Conservation (phyloP, 2,329 filamentous ascomycete species). For the Ophiosphaerella herpotricha region DNA sequence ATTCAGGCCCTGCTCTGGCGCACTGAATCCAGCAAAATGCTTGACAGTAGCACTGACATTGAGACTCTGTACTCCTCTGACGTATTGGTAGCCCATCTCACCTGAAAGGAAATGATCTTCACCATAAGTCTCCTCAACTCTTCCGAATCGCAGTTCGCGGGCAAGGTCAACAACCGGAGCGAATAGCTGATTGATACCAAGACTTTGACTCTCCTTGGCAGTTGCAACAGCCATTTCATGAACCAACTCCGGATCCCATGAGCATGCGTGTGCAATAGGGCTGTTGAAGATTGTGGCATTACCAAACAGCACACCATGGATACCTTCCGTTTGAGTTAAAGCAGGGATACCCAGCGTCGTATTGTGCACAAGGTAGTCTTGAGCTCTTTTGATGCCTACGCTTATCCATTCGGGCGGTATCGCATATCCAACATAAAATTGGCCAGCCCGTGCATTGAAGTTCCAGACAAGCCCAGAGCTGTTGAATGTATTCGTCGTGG, state of each 20-base stretch:
- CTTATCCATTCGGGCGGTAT: slow-evolving; percentile 67
- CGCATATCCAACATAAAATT: slow-evolving; percentile 73
- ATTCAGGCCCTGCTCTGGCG: slow-evolving; percentile 74
- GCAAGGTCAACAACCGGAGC: slow-evolving; percentile 73
- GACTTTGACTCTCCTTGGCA: slow-evolving; percentile 65
- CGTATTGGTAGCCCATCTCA: slow-evolving; percentile 66
- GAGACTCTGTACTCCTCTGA: slow-evolving; percentile 65
- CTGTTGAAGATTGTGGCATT: slow-evolving; percentile 82
- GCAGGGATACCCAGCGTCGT: slow-evolving; percentile 71
- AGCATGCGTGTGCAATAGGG: slow-evolving; percentile 72
- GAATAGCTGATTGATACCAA: slow-evolving; percentile 76
- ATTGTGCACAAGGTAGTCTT: slow-evolving; percentile 70
- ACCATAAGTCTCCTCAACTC: slow-evolving; percentile 74
- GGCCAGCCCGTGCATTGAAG: slow-evolving; percentile 68
- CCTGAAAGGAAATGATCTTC: slow-evolving; percentile 72
- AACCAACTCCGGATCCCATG: slow-evolving; percentile 69
- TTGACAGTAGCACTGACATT: slow-evolving; percentile 75
- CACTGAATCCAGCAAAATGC: slow-evolving; percentile 72
- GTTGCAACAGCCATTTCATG: slow-evolving; percentile 70
- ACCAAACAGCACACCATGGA: slow-evolving; percentile 72
- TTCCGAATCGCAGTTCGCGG: slow-evolving; percentile 70
- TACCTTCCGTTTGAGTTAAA: slow-evolving; percentile 73
- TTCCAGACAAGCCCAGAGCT: slow-evolving; percentile 68
- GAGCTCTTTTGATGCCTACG: slow-evolving; percentile 65
- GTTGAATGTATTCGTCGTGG: slow-evolving; percentile 69